phyloP scores from a whole-genome alignment of 1,284 basidiomycete genomes.

The Sparassis latifolia region DNA sequence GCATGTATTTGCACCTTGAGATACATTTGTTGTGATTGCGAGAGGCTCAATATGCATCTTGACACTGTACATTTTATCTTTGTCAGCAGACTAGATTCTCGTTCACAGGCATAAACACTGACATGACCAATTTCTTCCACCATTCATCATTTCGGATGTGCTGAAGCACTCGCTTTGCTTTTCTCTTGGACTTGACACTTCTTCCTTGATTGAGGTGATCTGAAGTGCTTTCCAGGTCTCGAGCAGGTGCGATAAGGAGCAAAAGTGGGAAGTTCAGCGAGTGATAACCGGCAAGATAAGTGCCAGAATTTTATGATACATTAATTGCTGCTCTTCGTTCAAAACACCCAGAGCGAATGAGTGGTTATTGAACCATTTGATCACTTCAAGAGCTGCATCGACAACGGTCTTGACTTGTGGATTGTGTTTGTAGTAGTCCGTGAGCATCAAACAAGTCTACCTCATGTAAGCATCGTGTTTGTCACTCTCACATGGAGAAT shows the following conservation, averaged over 20 bases:
- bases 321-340: conserved; percentile 12
- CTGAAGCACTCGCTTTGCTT: conserved; percentile 19
- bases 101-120: neutral
- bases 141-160: conserved; percentile 18
- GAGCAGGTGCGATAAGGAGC: conserved; percentile 6
- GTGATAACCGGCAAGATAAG: conserved; percentile 11
- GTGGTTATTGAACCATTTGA: conserved; percentile 31
- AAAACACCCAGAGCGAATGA: conserved; percentile 22
- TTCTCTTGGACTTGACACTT: conserved; percentile 16
- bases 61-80: conserved; percentile 14
- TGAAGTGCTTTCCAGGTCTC: conserved; percentile 10
- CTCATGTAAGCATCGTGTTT: conserved; percentile 1
- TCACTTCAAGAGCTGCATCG: conserved; percentile 19
- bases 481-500: neutral
- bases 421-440: conserved; percentile 21
- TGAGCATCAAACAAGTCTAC: conserved; percentile 24
- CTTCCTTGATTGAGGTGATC: conserved; percentile 12
- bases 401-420: conserved; percentile 8
- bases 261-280: conserved; percentile 12
- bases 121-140: conserved; percentile 13
- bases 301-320: neutral
- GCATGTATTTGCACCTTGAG: conserved; percentile 27
- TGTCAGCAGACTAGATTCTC: neutral
- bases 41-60: conserved; percentile 30
- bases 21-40: conserved; percentile 32